A percentile compares a stretch with the other conserved stretches of the same genome.
These are phyloP conservation scores for Amyloporia xantha DNA, from an alignment of 768 basidiomycete genomes.

Conservation along the genomic window DNA sequence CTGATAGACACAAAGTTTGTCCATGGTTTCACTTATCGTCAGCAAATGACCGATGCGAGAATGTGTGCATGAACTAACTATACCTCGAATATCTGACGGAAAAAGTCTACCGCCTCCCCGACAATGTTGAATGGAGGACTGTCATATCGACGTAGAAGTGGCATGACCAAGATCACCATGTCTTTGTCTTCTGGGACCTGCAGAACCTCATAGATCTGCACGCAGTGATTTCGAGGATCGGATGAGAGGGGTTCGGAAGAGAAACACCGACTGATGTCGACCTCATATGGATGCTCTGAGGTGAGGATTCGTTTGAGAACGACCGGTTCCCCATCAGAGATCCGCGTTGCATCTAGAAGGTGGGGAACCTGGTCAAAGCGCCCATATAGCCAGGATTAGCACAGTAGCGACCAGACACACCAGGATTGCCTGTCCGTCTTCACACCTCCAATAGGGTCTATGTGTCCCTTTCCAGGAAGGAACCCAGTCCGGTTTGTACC, in stretches of 20 bases:
- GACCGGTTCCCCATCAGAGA: slow-evolving; percentile 12
- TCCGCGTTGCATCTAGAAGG: slow-evolving; percentile 16
- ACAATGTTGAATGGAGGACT: slow-evolving; percentile 26
- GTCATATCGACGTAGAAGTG: slow-evolving; percentile 22
- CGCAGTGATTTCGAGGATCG: slow-evolving; percentile 20
- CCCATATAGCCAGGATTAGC: not conserved
- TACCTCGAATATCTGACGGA: slow-evolving; percentile 31
- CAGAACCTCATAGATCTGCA: slow-evolving; percentile 17
- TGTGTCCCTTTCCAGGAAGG: slow-evolving; percentile 19
- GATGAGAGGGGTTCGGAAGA: slow-evolving; percentile 2
- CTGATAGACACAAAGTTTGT: slow-evolving; percentile 17
- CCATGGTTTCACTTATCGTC: too few species aligned
- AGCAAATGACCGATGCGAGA: too few species aligned
- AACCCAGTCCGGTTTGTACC: slow-evolving; percentile 20
- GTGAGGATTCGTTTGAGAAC: slow-evolving; percentile 11
- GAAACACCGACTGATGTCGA: slow-evolving; percentile 6
- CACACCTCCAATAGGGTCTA: not conserved
- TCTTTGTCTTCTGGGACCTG: slow-evolving; percentile 7
- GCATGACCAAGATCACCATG: slow-evolving; percentile 24
- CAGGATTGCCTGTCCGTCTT: slow-evolving; percentile 3
- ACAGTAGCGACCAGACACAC: not conserved
- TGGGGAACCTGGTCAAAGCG: not conserved
- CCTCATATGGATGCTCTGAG: slow-evolving; percentile 13
- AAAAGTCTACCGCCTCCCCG: slow-evolving; percentile 30
- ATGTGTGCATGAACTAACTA: too few species aligned